phyloP scores from a whole-genome alignment of 2,329 filamentous ascomycete genomes.

The Elsinoe batatas region DNA sequence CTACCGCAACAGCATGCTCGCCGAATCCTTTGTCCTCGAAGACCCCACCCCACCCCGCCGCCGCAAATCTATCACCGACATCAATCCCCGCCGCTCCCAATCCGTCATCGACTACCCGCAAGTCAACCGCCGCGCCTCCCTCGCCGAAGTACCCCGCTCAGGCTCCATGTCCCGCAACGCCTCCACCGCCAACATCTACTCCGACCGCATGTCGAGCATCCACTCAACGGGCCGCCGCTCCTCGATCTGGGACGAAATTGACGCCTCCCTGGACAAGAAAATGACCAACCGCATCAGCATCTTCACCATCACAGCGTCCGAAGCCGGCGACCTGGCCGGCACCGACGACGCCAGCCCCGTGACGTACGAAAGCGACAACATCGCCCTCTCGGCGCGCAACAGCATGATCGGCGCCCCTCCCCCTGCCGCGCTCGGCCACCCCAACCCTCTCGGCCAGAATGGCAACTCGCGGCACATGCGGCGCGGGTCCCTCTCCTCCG shows the following conservation, averaged over 20 bases:
- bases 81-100: conserved; percentile 8
- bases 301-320: conserved; percentile 12
- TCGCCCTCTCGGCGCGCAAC: conserved; percentile 1
- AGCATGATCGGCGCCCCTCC: background rate
- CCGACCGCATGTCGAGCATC: conserved; percentile 9
- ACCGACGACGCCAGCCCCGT: background rate
- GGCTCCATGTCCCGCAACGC: background rate
- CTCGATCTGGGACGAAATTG: conserved; percentile 13
- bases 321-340: background rate
- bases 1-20: background rate
- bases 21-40: background rate
- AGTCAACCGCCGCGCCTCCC: conserved; percentile 1
- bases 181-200: background rate
- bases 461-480: background rate
- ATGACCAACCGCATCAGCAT: conserved; percentile 11
- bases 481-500: background rate
- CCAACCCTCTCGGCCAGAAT: conserved; percentile 2
- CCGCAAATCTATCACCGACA: conserved; percentile 8
- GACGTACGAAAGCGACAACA: background rate
- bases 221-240: background rate
- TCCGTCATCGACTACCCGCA: background rate
- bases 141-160: background rate
- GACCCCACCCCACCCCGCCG: background rate
- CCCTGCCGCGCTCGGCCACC: background rate
- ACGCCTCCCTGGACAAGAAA: conserved; percentile 12